Percentiles rank a stretch among this genome's conserved stretches.
Conservation (phyloP, 78 protist genomes). For the Dictyostelium citrinum region DNA sequence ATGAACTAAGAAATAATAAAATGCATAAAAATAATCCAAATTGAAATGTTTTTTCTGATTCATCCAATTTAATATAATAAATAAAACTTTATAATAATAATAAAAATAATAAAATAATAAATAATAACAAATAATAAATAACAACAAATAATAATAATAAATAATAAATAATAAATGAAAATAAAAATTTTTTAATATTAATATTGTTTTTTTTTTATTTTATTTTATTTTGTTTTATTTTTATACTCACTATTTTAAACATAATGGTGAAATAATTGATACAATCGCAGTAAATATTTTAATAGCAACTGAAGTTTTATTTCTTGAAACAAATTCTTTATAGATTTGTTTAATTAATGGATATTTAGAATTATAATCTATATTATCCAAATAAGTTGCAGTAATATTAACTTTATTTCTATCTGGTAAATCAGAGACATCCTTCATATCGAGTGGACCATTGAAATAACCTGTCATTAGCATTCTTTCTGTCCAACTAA, state of each 20-base stretch:
- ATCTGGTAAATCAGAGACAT: constrained; percentile 6
- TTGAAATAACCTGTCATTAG: constrained; percentile 22
- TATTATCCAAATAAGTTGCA: not conserved
- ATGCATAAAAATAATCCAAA: not conserved
- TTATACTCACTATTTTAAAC: constrained; percentile 1
- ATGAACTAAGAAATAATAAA: constrained; percentile 1
- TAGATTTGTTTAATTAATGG: constrained; percentile 25
- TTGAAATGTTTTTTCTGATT: not conserved
- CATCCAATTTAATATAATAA: not conserved
- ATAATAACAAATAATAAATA: too few relatives aligned
- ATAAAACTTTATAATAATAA: too few relatives aligned
- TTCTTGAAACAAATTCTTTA: not conserved
- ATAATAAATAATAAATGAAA: too few relatives aligned
- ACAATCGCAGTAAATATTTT: not conserved
- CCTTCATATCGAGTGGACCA: constrained; percentile 9
- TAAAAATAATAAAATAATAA: too few relatives aligned
- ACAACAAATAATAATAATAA: too few relatives aligned
- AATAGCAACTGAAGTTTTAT: not conserved
- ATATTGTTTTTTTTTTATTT: too few relatives aligned
- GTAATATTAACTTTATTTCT: not conserved
- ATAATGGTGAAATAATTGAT: constrained; percentile 16
- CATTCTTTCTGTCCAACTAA: constrained; percentile 18
- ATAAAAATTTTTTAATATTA: too few relatives aligned
- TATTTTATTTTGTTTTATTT: too few relatives aligned
- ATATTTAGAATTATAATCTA: not conserved